Percentiles rank a stretch among this genome's conserved stretches.
Conservation (phyloP, 176 grass and related monocot genomes). For the Triticum monococcum region DNA sequence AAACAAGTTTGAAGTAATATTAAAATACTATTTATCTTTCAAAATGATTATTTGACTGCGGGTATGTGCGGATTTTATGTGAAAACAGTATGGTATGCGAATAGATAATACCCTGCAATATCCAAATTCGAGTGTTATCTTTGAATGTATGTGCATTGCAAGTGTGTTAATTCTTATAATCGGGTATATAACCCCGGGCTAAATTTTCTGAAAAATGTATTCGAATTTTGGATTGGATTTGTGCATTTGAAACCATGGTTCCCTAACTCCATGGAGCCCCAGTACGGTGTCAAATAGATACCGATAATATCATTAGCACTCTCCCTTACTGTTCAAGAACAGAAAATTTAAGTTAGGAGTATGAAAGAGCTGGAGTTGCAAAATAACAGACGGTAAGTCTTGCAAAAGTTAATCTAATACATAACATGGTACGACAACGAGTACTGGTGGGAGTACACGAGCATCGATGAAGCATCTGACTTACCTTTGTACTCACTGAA, state of each 20-base stretch:
- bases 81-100: neutral
- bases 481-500: slow-evolving; percentile 43
- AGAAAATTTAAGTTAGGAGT: neutral
- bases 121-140: neutral
- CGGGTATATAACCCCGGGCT: neutral
- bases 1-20: neutral
- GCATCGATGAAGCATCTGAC: neutral
- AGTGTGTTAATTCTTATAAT: neutral
- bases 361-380: neutral
- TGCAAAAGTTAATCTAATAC: too few species aligned
- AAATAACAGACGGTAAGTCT: too few species aligned
- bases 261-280: neutral
- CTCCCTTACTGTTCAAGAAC: neutral
- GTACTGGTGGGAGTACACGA: neutral
- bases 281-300: neutral
- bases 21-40: neutral
- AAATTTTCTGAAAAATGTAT: neutral
- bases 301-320: neutral
- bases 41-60: neutral
- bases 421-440: too few species aligned
- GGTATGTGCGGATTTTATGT: neutral
- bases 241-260: neutral
- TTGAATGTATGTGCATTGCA: neutral
- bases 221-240: neutral
- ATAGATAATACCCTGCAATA: neutral